Conservation (phyloP, 1,284 basidiomycete genomes). For the Cutaneotrichosporon cutaneum region DNA sequence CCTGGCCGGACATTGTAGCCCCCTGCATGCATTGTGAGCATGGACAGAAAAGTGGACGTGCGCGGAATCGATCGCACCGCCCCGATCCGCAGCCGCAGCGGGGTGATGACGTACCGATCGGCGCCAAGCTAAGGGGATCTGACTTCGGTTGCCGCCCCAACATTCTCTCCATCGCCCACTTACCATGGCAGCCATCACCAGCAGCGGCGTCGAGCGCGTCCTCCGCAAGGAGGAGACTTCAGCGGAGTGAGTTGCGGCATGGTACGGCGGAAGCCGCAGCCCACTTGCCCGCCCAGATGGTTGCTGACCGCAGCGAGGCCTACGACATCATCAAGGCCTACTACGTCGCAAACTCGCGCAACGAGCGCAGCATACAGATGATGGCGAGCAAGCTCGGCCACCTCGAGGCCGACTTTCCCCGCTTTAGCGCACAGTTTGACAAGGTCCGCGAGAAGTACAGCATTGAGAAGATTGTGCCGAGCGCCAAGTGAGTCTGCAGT, state of each 20-base stretch:
- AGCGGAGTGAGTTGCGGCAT: slow-evolving; percentile 3
- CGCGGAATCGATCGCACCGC: neutral
- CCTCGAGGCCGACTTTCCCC: slow-evolving; percentile 4
- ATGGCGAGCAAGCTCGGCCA: slow-evolving; percentile 5
- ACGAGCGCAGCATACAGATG: slow-evolving; percentile 1
- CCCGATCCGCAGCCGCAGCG: no score
- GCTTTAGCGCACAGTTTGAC: neutral
- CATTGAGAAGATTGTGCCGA: slow-evolving; percentile 3
- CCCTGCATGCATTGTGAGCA: neutral
- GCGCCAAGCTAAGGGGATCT: no score
- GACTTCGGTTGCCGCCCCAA: neutral
- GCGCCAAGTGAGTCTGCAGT: neutral
- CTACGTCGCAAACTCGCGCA: slow-evolving; percentile 6
- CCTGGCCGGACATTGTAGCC: neutral
- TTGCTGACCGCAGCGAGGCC: neutral
- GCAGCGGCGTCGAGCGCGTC: slow-evolving; percentile 4
- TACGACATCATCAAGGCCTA: slow-evolving; percentile 7
- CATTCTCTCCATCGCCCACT: neutral
- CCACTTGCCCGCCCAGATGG: neutral
- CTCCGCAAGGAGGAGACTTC: neutral
- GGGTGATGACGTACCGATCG: slow-evolving; percentile 1
- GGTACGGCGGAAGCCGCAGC: no score
- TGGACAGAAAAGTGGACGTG: neutral
- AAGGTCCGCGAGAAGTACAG: neutral
- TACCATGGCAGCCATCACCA: slow-evolving; percentile 6